Evolutionary conservation across 176 grass and related monocot genomes (phyloP).

Genomic region (Oryza meridionalis): DNA sequence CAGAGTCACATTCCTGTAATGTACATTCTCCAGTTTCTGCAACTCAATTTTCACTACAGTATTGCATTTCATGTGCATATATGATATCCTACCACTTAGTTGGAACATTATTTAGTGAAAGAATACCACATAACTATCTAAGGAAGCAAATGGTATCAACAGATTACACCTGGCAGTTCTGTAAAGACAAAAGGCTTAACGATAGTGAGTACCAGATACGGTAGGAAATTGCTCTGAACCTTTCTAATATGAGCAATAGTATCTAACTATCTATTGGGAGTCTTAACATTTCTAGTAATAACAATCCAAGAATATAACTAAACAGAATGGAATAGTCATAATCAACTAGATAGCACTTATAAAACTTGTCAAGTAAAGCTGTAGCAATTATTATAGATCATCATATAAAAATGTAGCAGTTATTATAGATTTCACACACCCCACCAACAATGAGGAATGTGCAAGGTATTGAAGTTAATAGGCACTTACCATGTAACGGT

Average conservation of each 20-base stretch:
- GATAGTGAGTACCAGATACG: not conserved
- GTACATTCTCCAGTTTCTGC: conserved; percentile 17
- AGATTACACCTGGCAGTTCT: not conserved
- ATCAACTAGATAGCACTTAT: not conserved
- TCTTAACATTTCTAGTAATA: not conserved
- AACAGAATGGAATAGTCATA: not conserved
- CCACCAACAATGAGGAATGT: not conserved
- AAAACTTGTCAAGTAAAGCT: conserved; percentile 8
- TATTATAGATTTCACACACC: conserved; percentile 13
- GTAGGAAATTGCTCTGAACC: not conserved
- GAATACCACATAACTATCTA: not conserved
- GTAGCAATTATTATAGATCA: not conserved
- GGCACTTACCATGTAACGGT: conserved; percentile 74
- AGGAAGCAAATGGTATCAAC: not conserved
- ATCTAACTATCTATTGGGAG: not conserved
- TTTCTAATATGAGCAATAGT: conserved; percentile 3
- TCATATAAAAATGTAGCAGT: not conserved
- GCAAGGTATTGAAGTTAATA: not conserved
- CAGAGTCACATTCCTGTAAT: not conserved
- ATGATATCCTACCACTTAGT: not conserved
- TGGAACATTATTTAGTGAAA: not conserved
- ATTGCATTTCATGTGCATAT: not conserved
- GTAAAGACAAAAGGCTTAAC: not conserved
- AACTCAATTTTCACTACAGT: conserved; percentile 16
- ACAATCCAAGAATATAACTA: not conserved